A percentile compares a stretch with the other conserved stretches of the same genome.
Conservation (phyloP, 495 filamentous ascomycete genomes). For the Aspergillus bertholletiae region DNA sequence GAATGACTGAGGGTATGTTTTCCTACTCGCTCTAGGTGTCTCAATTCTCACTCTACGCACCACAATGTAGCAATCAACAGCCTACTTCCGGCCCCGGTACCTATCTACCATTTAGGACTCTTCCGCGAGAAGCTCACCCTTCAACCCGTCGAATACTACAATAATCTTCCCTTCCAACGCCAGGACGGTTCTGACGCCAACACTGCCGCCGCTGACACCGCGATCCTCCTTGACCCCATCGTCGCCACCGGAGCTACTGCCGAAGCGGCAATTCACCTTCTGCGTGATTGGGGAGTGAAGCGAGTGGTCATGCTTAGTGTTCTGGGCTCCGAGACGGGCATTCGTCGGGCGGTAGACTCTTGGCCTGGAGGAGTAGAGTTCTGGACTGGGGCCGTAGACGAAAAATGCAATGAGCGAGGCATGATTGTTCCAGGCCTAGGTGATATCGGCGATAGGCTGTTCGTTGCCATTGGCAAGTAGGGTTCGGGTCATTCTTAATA, state of each 20-base stretch:
- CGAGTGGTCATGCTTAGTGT: constrained; percentile 76
- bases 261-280: constrained; percentile 81
- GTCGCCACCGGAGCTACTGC: constrained; percentile 92
- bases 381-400: constrained; percentile 79
- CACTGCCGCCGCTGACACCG: constrained; percentile 53
- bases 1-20: constrained; percentile 73
- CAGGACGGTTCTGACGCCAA: constrained; percentile 27
- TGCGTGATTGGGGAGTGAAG: constrained; percentile 86
- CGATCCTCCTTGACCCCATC: constrained; percentile 85
- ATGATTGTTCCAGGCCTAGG: constrained; percentile 92
- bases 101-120: constrained; percentile 90
- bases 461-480: constrained; percentile 87
- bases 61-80: constrained; percentile 62
- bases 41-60: neutral
- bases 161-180: constrained; percentile 81
- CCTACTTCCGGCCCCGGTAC: constrained; percentile 74
- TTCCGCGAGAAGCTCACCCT: constrained; percentile 84
- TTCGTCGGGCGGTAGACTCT: constrained; percentile 64
- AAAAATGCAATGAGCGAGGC: constrained; percentile 63
- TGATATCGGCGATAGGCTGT: constrained; percentile 90
- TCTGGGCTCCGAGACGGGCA: constrained; percentile 63
- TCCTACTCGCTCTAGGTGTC: neutral
- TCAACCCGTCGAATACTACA: constrained; percentile 95
- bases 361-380: constrained; percentile 75
- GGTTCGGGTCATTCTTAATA: neutral